Base-by-base conservation (phyloP, 2,329 filamentous ascomycete species). In the Diaporthe vexans region DNA sequence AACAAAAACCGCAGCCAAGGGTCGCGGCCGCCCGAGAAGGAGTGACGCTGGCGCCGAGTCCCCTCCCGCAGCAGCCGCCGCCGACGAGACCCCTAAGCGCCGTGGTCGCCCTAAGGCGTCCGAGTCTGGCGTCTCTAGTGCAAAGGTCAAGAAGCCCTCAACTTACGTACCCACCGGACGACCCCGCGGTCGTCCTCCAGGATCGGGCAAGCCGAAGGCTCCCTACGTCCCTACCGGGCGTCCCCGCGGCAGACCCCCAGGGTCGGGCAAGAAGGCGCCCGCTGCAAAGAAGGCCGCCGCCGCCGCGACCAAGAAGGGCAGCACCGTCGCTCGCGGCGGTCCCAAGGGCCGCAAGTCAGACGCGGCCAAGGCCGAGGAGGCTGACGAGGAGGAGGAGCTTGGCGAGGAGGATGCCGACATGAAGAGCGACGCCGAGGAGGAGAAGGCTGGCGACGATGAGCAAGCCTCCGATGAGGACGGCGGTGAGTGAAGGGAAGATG, bases 401-500 rank as follows among this genome's bases (percentile, higher is more conserved):
- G 74, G 69, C 26, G 71, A 75, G 56, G 71, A 75, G 56, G 71
- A 75, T 21, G 65, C 35, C 9, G 70, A 73, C 56, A 59, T 68
- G 54, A 61, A 63, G 24, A 65, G 48, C 17, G 61, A 63, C 13
- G 71, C 61, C 10, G 67, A 56, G n/a, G 68, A 56, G 17, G 59
- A 68, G 4, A 33, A 68, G 63, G 43, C 51, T 2, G 70, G 17
- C 46, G 61, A 72, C 24, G 65, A 40, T 21, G 57, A 54, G 63
- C 48, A 68, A 68, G 29, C 51, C n/a, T 57, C 37, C 63, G 63
- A 73, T 15, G 72, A 70, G 43, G 63, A 57, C 35, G 72, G 69
- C 65, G 72, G 74, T 75, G 74, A 75, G 74, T 75, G 74, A 75
- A 72, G 56, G 54, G 54, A 70, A 74, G 59, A 68, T 72, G 68